Base-by-base conservation (phyloP, 495 filamentous ascomycete genomes). In the Trichoderma reesei region DNA sequence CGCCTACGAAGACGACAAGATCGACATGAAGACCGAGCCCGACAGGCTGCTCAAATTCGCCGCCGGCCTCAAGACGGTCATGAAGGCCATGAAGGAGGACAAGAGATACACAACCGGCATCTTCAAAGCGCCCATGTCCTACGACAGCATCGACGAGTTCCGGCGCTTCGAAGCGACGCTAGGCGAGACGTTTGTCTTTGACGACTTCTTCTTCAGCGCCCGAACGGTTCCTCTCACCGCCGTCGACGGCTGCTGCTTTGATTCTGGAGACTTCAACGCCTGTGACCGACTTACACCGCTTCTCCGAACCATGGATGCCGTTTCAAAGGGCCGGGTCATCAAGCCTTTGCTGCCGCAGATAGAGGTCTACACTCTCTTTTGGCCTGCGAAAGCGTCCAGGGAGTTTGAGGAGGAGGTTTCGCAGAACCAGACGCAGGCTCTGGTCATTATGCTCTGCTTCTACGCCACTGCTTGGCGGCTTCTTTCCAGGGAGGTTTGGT, bases 11-110 rank as follows among this genome's bases (percentile, higher is more conserved):
- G 26, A 26, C 14, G 41, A 65, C 16, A 34, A 65, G 20, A 44
- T 48, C 13, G 31, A 9, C 14, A 31, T 48, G 18, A 36, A 20
- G 33, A 16, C 18, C 7, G 63, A 54, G 37, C 60, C 63, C 1
- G 63, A 65, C 42, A 42, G 33, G n/a, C 31, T 65, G 16, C 33
- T 65, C 34, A 38, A 38, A 14, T 65, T 65, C 34, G 54, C 63
- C 0, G 51, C 63, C 5, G 63, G 63, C 2, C 51, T 65, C 8
- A 65, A 65, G 37, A 13, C 51, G 26, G 63, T 65, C 18, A 60
- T 65, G 18, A 16, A 10, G 37, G 11, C 38, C 11, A 38, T 14
- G 63, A 65, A 60, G 18, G 26, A 56, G 11, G 51, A 56, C 6
- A 34, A 36, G 10, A 31, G 51, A 5, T 36, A 36, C 3, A 14